Evolutionary conservation across 495 filamentous ascomycete species (phyloP), one percentile per base, ranked within the genome.

Genomic region (Daldinia childiae): DNA sequence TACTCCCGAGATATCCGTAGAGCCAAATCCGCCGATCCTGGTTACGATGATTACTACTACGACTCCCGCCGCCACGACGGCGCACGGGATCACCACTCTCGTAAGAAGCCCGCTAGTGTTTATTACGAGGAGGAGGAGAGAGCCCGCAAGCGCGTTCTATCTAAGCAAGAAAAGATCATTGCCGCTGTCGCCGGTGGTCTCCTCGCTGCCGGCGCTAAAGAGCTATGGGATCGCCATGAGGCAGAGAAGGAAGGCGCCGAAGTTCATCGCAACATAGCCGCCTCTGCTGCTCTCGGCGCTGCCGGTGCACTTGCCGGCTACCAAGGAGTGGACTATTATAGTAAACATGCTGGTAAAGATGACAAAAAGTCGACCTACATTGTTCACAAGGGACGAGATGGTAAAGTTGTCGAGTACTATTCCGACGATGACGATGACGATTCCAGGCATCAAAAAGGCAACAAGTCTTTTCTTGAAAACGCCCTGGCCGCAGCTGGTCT

Each of bases 401-500:
- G 84, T 29, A 78, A 76, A 26, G 69, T 81, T 2, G 70, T 74
- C 30, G 84, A 83, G 62, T 85, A 87, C 75, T 86, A 83, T 65
- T 82, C 82, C 8, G 84, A 84, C 64, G 84, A 86, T 64, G 87
- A 88, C 69, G 88, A 82, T 29, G 80, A 79, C 77, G 86, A 78
- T 59, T 72, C 76, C 59, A 83, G 81, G 74, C 79, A 79, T 45
- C 82, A 81, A 73, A 86, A 85, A 77, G 78, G 83, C 21, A 78
- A 89, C 77, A 94, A 93, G 79, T 93, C 91, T 52, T 81, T 92
- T 60, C 86, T 91, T 51, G 91, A 93, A 77, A 87, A 87, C 71
- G 91, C 90, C 8, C 80, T 93, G 4, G 88, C 86, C 55, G 85
- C 87, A 4, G 82, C 91, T 12, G 91, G 91, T 34, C 82, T 94